These are phyloP conservation scores for Crithidia thermophila DNA, from an alignment of 208 protist genomes.

Conservation along the genomic window DNA sequence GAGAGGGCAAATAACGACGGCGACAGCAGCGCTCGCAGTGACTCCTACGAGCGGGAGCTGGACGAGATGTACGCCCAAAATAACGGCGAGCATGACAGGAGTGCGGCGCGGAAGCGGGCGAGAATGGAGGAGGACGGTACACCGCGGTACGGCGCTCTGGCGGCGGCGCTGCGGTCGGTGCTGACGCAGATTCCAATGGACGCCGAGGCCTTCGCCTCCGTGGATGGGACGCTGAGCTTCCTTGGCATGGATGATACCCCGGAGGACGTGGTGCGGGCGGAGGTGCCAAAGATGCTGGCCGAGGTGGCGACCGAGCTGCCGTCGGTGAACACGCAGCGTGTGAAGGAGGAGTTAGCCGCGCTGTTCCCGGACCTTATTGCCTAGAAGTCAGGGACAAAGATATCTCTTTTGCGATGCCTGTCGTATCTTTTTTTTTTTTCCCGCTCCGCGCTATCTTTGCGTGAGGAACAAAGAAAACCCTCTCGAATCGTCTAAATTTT, in stretches of 20 bases:
- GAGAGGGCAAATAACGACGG: neutral
- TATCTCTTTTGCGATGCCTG: too few species aligned
- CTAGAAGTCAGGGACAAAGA: too few species aligned
- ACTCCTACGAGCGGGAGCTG: conserved; percentile 34
- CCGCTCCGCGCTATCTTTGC: too few species aligned
- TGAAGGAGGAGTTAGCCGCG: conserved; percentile 28
- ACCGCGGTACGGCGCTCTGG: conserved; percentile 33
- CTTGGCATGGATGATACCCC: conserved; percentile 50
- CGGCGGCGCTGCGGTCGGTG: conserved; percentile 45
- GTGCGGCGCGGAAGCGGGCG: conserved; percentile 17
- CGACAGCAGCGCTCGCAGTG: conserved; percentile 14
- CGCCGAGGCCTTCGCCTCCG: conserved; percentile 47
- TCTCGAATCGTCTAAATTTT: too few species aligned
- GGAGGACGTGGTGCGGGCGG: conserved; percentile 41
- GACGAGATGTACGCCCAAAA: conserved; percentile 32
- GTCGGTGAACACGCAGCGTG: conserved; percentile 35
- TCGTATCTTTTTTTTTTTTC: too few species aligned
- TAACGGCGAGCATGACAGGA: conserved; percentile 22
- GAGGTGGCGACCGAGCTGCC: conserved; percentile 61
- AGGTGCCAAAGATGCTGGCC: conserved; percentile 66
- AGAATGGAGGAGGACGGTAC: conserved; percentile 1
- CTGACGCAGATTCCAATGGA: conserved; percentile 39
- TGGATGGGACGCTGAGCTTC: conserved; percentile 74
- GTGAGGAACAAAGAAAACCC: too few species aligned
- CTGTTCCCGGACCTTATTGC: conserved; percentile 3